Base-by-base conservation (phyloP, 768 basidiomycete species). In the Gymnopilus dilepis region DNA sequence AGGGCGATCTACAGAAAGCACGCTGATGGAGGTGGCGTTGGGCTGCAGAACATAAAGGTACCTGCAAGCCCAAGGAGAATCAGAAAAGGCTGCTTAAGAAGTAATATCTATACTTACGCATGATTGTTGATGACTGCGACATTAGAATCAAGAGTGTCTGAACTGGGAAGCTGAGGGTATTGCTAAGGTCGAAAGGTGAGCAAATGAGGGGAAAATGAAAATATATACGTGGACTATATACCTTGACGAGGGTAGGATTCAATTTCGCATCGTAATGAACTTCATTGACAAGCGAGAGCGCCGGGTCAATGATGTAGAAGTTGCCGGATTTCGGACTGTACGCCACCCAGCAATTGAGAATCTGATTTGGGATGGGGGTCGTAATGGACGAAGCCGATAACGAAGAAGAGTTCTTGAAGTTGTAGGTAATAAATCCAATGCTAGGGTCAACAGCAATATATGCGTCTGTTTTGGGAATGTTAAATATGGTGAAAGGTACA, bases 211-310 rank as follows among this genome's bases (percentile, higher is more conserved):
- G 13, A 13, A 6, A 15, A 11, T 22, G 24, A 15, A 12, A 38
- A 38, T 28, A 12, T 17, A n/a, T n/a, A n/a, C n/a, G n/a, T n/a
- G n/a, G 51, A 28, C 21, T 3, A 53, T 17, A 17, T 17, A 54
- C 52, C 37, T 54, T 54, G n/a, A 54, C 52, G n/a, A 54, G 21
- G 13, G 34, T 54, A 2, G 22, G 12, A 17, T 54, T 54, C 37
- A 54, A 15, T 6, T 40, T 54, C 5, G 19, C 37, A 24, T 54
- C 52, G 17, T 37, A 22, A 15, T 38, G 22, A 17, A 54, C 21
- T 28, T 54, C 52, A 24, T 22, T 54, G 52, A 54, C 17, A 4
- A 19, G 34, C 4, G 52, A 54, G 6, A 33, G 34, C 5, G 33
- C 52, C 15, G 26, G 34, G 26, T 54, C 52, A 34, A 26, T 38